These are phyloP conservation scores for Hericium rajendrae DNA, from an alignment of 768 basidiomycete genomes.

Conservation along the genomic window DNA sequence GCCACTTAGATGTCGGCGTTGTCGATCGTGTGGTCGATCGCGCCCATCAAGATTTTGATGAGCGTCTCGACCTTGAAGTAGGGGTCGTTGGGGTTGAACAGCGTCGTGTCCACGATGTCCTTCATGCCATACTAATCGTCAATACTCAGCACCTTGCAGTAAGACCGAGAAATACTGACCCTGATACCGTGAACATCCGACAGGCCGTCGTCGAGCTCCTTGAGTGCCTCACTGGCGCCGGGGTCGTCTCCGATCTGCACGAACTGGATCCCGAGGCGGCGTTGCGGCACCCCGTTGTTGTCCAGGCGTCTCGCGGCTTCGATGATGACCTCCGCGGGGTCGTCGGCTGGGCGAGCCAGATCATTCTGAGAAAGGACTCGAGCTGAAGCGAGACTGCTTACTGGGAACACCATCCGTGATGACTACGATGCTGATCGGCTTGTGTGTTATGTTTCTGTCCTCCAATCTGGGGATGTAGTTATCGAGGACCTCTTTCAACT, in stretches of 20 bases:
- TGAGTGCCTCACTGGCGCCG: conserved; percentile 21
- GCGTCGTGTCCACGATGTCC: conserved; percentile 12
- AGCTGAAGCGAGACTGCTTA: conserved; percentile 9
- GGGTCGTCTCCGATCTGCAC: conserved; percentile 26
- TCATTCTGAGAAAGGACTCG: not conserved
- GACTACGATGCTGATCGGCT: conserved; percentile 24
- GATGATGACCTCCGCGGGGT: conserved; percentile 7
- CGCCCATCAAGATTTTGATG: conserved; percentile 9
- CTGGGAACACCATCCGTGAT: conserved; percentile 30
- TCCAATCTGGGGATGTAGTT: no score
- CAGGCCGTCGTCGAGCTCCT: not conserved
- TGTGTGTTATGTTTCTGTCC: not conserved
- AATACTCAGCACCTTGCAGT: no score
- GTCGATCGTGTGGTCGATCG: conserved; percentile 3
- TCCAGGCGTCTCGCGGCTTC: conserved; percentile 17
- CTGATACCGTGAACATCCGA: conserved; percentile 17
- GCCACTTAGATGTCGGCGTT: not conserved
- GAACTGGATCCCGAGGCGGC: conserved; percentile 26
- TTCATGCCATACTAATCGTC: not conserved
- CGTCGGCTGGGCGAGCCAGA: conserved; percentile 3
- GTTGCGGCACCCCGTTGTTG: conserved; percentile 18
- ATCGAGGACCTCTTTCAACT: no score
- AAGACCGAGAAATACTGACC: not conserved
- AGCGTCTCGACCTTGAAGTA: conserved; percentile 5
- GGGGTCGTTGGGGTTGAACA: conserved; percentile 6